Base-by-base conservation (phyloP, 495 filamentous ascomycete species). In the Chaetomium tenue region DNA sequence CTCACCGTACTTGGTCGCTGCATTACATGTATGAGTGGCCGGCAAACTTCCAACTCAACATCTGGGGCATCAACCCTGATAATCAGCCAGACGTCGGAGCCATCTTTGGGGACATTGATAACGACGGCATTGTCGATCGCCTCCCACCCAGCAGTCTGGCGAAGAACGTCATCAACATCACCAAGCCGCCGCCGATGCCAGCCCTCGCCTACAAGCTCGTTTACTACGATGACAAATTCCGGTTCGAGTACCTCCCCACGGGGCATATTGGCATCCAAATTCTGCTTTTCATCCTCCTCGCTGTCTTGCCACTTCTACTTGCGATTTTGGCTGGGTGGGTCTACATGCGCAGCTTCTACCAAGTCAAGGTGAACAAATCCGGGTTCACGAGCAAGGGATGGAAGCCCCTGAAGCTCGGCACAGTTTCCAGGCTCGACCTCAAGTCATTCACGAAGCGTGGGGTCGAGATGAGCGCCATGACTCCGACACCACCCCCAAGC, bases 31-130 rank as follows among this genome's bases (percentile, higher is more conserved):
- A 82, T 4, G 88, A 90, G 66, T 89, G 82, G 82, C 88, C 88
- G 13, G 79, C 83, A 15, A 74, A 80, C 47, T 86, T 86, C 65
- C 85, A 88, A 64, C 74, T 89, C 63, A 90, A 89, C 66, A 77
- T 85, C 2, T 90, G 88, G 88, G 88, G 88, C 46, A 85, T 88
- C 66, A 87, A 89, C 66, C 81, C 82, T 0, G 82, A 89, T 72
- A 86, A 87, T 18, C 75, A 84, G 66, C 87, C 88, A 6, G 83
- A 90, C 66, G 78, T 77, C 13, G 83, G 61, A 5, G 56, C 48
- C 26, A 73, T 75, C 42, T 75, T 65, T 30, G 72, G 72, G n/a
- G 72, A 75, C 37, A 72, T 75, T 44, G 72, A 75, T 59, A 26
- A 51, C 40, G 72, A 90, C 69, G 77, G 77, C 1, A 77, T 89